Conservation (phyloP, 1,284 basidiomycete genomes). For the Ustilago loliicola region DNA sequence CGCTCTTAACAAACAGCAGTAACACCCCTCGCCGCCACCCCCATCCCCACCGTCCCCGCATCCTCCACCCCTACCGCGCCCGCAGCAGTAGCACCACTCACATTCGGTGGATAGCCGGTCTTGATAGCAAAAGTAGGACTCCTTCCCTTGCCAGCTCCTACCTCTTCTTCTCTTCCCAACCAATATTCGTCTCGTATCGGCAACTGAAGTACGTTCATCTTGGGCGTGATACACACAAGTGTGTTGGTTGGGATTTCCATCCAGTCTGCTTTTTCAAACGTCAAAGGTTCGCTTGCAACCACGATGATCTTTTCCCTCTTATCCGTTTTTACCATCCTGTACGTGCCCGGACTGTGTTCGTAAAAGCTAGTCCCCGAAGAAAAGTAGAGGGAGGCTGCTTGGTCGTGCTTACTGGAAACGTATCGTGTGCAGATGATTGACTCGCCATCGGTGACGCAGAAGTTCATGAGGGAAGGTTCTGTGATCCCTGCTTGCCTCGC, state of each 20-base stretch:
- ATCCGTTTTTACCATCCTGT: slow-evolving; percentile 82
- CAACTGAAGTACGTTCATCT: slow-evolving; percentile 89
- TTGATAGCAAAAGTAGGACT: slow-evolving; percentile 55
- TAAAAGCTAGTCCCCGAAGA: slow-evolving; percentile 91
- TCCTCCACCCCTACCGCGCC: neutral
- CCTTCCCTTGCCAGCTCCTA: slow-evolving; percentile 6
- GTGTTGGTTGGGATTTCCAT: slow-evolving; percentile 96
- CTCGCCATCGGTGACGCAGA: slow-evolving; percentile 93
- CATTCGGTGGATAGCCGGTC: slow-evolving; percentile 53
- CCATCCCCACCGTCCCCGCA: neutral
- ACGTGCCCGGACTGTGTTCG: slow-evolving; percentile 76
- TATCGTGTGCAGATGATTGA: slow-evolving; percentile 94
- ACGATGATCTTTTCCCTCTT: slow-evolving; percentile 91
- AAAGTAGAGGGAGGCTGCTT: slow-evolving; percentile 95
- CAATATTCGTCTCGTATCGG: slow-evolving; percentile 88
- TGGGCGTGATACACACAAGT: slow-evolving; percentile 76
- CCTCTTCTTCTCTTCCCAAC: slow-evolving; percentile 17
- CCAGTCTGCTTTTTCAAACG: slow-evolving; percentile 87
- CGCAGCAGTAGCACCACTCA: slow-evolving; percentile 24
- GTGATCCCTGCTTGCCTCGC: slow-evolving; percentile 52
- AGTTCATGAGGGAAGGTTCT: slow-evolving; percentile 90
- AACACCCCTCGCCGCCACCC: neutral
- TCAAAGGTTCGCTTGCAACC: slow-evolving; percentile 73
- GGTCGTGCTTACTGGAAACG: slow-evolving; percentile 88
- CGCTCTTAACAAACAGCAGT: neutral